Evolutionary conservation across 345 rosid species (phyloP), one percentile per base, ranked within the genome.

Genomic region (Abelmoschus esculentus): DNA sequence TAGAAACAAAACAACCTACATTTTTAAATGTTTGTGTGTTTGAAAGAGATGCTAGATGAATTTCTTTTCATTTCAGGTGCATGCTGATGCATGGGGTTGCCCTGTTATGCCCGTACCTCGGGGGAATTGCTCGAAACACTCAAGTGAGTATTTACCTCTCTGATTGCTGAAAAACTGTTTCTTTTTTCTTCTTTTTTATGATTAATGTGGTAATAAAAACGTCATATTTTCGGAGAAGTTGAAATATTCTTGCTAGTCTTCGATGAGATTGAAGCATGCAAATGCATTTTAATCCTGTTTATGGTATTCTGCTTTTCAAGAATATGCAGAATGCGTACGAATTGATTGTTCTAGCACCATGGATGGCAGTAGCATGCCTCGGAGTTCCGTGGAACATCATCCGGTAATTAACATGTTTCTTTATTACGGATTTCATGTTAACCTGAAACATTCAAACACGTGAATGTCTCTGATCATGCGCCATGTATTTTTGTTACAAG

Each of bases 41-140:
- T 34, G 38, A 36, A 1, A 36, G 8, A 6, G 40, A 6, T 36
- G 40, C 40, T 36, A 36, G 44, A 42, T 42, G 0, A 3, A 1
- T 42, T 42, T 50, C 29, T 62, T 76, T 7, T 3, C 62, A 73
- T 81, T 81, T 78, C 86, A 90, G 97, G 61, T 87, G 75, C 87
- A 80, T 2, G 91, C 91, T 63, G 92, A 90, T 71, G 86, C 90
- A 28, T 95, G 99, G 99, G 99, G 99, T 49, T 88, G 96, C 77
- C 96, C 99, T 8, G 92, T 90, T 61, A 83, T 80, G 82, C 89
- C 86, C 10, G 80, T 83, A 2, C 68, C 81, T 3, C 81, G 61
- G 0, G 72, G 78, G 63, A 70, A 82, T 67, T 77, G 75, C 50
- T 44, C 71, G 61, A 6, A 70, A 66, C 36, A 80, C 84, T 77